These are phyloP conservation scores for Chrysosporium keratinophilum DNA, from an alignment of 2,329 filamentous ascomycete species.

Conservation along the genomic window DNA sequence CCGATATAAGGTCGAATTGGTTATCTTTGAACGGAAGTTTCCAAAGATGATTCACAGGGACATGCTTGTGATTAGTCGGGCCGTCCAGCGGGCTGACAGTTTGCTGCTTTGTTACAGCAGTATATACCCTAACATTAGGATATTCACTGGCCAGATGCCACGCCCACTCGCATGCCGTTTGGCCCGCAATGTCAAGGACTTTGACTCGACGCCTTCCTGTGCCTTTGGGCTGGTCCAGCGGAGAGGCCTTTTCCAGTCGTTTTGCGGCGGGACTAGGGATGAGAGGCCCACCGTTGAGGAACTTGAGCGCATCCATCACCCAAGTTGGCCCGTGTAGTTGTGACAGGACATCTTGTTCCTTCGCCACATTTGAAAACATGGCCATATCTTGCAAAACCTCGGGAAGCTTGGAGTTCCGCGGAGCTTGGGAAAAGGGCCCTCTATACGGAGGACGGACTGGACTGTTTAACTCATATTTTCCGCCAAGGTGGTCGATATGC, in stretches of 20 bases:
- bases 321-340: conserved; percentile 55
- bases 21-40: conserved; percentile 73
- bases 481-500: conserved; percentile 71
- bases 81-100: conserved; percentile 65
- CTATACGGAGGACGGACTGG: conserved; percentile 60
- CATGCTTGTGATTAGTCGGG: conserved; percentile 75
- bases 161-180: conserved; percentile 82
- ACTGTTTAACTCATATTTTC: conserved; percentile 69
- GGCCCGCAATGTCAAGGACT: conserved; percentile 78
- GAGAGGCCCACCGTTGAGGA: conserved; percentile 51
- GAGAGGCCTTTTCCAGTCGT: conserved; percentile 25
- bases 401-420: conserved; percentile 55
- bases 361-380: conserved; percentile 46
- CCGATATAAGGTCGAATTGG: conserved; percentile 85
- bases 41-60: conserved; percentile 66
- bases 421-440: conserved; percentile 60
- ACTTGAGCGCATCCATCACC: conserved; percentile 52
- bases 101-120: conserved; percentile 68
- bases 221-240: conserved; percentile 19
- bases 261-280: conserved; percentile 45
- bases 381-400: conserved; percentile 47
- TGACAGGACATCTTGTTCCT: conserved; percentile 66
- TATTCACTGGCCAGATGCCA: conserved; percentile 87
- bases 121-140: conserved; percentile 76
- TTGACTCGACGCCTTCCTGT: conserved; percentile 43